These are phyloP conservation scores for Scheffersomyces illinoinensis DNA, from an alignment of 1,139 yeast species.

Conservation along the genomic window DNA sequence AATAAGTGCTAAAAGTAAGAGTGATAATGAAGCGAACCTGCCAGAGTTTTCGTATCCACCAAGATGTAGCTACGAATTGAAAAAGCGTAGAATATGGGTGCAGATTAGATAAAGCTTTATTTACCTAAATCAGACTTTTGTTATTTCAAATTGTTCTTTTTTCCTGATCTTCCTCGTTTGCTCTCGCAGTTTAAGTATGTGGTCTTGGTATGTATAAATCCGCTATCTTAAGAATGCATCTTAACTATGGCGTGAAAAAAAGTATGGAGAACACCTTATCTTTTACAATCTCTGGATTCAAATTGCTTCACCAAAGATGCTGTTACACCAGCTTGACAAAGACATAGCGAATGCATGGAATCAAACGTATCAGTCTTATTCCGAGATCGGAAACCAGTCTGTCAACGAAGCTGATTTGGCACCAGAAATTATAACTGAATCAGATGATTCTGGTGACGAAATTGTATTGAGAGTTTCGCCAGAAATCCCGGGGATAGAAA, in stretches of 20 bases:
- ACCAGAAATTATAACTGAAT: neutral
- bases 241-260: neutral
- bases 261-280: neutral
- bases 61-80: neutral
- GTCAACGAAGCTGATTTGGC: neutral
- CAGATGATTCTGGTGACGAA: neutral
- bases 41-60: too few relatives aligned
- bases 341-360: slow-evolving; percentile 8
- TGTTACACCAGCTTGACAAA: slow-evolving; percentile 1
- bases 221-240: too few relatives aligned
- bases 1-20: neutral
- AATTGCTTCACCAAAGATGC: neutral
- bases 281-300: neutral
- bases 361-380: slow-evolving; percentile 7
- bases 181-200: neutral
- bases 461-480: neutral
- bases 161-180: neutral
- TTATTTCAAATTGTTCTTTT: too few relatives aligned
- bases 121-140: too few relatives aligned
- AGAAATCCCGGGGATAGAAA: neutral
- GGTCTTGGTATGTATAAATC: too few relatives aligned
- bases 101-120: too few relatives aligned
- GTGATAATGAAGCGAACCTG: neutral
- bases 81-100: too few relatives aligned
- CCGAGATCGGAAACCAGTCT: slow-evolving; percentile 5